Evolutionary conservation across 257 asterid genomes (phyloP).

Genomic region (Fraxinus cuspidata): DNA sequence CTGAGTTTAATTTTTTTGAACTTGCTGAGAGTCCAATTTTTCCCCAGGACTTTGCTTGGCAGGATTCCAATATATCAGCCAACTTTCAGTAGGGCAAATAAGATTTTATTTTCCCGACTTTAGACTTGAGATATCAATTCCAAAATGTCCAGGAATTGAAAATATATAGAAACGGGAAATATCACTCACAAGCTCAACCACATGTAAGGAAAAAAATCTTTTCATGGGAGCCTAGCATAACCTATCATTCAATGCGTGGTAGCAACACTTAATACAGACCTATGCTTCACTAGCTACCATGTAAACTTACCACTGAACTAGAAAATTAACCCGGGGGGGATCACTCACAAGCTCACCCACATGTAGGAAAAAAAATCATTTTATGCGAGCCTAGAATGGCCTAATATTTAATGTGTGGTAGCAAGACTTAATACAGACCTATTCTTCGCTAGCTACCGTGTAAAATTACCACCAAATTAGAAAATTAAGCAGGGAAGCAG

Average conservation of each 20-base stretch:
- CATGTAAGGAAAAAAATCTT: not conserved
- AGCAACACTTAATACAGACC: slow-evolving; percentile 10
- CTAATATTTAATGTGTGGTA: not conserved
- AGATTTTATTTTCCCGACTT: not conserved
- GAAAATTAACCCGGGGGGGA: not conserved
- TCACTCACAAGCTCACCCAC: not conserved
- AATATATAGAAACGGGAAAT: not conserved
- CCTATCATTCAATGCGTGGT: not conserved
- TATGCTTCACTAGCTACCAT: not conserved
- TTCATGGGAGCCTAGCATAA: slow-evolving; percentile 5
- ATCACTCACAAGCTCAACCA: slow-evolving; percentile 4
- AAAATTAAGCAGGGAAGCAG: not conserved
- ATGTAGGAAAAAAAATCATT: not conserved
- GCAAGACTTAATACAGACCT: slow-evolving; percentile 14
- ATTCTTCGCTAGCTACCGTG: not conserved
- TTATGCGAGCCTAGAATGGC: slow-evolving; percentile 6
- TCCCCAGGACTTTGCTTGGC: not conserved
- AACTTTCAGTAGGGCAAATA: not conserved
- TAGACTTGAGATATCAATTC: not conserved
- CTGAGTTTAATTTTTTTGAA: not conserved
- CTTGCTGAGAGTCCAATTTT: not conserved
- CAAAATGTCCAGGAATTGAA: not conserved
- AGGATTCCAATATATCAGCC: not conserved
- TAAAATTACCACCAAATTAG: not conserved
- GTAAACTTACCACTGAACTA: not conserved